phyloP scores from a whole-genome alignment of 2,329 filamentous ascomycete species.

The Calonectria crousiana region DNA sequence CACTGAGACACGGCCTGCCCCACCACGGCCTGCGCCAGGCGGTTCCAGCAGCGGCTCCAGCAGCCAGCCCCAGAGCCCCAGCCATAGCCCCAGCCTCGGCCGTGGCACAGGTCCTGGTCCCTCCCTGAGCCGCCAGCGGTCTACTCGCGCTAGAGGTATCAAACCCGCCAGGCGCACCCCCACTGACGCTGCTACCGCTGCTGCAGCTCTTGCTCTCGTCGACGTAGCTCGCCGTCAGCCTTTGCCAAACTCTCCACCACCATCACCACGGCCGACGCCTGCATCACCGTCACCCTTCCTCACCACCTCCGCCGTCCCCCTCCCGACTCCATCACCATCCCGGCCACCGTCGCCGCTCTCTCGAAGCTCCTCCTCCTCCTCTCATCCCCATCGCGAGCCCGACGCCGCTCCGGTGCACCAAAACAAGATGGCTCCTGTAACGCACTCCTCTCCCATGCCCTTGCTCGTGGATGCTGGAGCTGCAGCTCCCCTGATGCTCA shows the following conservation, averaged over 20 bases:
- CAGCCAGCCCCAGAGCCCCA: background rate
- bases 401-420: constrained; percentile 45
- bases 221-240: constrained; percentile 54
- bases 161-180: constrained; percentile 4
- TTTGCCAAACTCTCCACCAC: constrained; percentile 57
- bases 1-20: constrained; percentile 49
- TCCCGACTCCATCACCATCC: constrained; percentile 46
- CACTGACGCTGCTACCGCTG: constrained; percentile 17
- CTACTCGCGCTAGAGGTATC: constrained; percentile 5
- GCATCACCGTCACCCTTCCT: constrained; percentile 49
- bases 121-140: constrained; percentile 11
- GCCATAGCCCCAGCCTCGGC: background rate
- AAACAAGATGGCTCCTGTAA: constrained; percentile 69
- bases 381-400: constrained; percentile 37
- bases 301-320: constrained; percentile 46
- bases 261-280: constrained; percentile 50
- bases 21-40: constrained; percentile 32
- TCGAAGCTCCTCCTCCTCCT: constrained; percentile 41
- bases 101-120: background rate
- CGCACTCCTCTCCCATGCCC: constrained; percentile 45
- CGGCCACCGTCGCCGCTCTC: constrained; percentile 47
- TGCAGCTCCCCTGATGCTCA: constrained; percentile 14
- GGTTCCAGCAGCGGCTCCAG: background rate
- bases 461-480: background rate
- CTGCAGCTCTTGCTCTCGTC: constrained; percentile 45